A percentile compares a stretch with the other conserved stretches of the same genome.
Conservation (phyloP, 176 grass and related monocot species). For the Panicum miliaceum region DNA sequence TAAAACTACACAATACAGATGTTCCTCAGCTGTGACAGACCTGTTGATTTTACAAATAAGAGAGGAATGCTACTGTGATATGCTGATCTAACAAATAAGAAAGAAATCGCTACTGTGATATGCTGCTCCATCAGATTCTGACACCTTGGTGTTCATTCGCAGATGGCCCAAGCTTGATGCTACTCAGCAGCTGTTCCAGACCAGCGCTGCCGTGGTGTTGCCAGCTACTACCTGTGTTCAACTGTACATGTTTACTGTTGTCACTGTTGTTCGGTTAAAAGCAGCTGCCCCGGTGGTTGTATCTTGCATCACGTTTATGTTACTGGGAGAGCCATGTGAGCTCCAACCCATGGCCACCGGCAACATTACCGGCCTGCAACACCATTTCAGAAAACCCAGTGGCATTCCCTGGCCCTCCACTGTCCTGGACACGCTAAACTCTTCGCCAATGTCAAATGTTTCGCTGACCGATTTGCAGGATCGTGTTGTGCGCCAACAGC, state of each 20-base stretch:
- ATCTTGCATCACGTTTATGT: not conserved
- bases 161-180: constrained; percentile 36
- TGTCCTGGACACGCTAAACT: not conserved
- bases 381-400: not conserved
- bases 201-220: not conserved
- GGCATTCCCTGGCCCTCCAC: not conserved
- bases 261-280: constrained; percentile 1
- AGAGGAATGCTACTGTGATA: not conserved
- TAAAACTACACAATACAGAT: not conserved
- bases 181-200: not conserved
- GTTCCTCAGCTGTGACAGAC: not conserved
- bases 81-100: not conserved
- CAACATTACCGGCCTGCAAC: not conserved
- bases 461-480: not conserved
- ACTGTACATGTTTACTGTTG: not conserved
- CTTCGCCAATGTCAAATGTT: not conserved
- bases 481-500: not conserved
- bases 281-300: not conserved
- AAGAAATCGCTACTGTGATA: not conserved
- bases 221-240: not conserved
- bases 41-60: not conserved
- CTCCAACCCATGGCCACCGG: not conserved
- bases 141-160: not conserved
- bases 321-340: constrained; percentile 34
- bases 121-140: constrained; percentile 8